Conservation (phyloP, 148 eudicot genomes). For the Vaccinium vitisidaea region DNA sequence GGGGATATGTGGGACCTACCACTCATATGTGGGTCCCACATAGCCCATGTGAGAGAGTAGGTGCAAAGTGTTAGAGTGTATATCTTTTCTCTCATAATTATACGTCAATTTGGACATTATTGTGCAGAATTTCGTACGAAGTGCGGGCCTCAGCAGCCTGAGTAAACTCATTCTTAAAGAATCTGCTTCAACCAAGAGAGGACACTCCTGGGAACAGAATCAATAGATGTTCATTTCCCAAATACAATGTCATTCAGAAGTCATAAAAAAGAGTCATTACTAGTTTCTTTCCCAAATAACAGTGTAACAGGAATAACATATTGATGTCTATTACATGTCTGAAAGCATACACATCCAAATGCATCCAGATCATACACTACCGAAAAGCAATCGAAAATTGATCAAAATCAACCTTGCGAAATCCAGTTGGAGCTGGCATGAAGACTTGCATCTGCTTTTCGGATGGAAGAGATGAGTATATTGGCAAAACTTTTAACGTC, state of each 20-base stretch:
- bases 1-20: too few relatives aligned
- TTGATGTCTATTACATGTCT: not conserved
- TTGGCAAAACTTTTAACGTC: constrained; percentile 53
- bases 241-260: not conserved
- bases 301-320: not conserved
- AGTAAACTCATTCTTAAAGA: not conserved
- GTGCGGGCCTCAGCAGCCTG: not conserved
- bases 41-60: too few relatives aligned
- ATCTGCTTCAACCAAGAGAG: not conserved
- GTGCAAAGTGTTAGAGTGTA: too few relatives aligned
- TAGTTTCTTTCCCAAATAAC: not conserved
- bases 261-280: not conserved
- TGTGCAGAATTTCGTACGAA: not conserved
- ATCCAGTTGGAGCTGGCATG: constrained; percentile 68
- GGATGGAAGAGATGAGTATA: constrained; percentile 89
- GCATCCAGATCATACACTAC: not conserved
- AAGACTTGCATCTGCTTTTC: constrained; percentile 94
- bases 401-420: constrained; percentile 63
- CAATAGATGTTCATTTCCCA: not conserved
- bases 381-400: not conserved
- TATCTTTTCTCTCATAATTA: not conserved
- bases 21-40: too few relatives aligned
- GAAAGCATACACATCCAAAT: not conserved
- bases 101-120: not conserved
- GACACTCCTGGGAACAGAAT: not conserved